Percentiles rank a stretch among this genome's conserved stretches.
Conservation (phyloP, 75 land plant species). For the Sequoia sempervirens region DNA sequence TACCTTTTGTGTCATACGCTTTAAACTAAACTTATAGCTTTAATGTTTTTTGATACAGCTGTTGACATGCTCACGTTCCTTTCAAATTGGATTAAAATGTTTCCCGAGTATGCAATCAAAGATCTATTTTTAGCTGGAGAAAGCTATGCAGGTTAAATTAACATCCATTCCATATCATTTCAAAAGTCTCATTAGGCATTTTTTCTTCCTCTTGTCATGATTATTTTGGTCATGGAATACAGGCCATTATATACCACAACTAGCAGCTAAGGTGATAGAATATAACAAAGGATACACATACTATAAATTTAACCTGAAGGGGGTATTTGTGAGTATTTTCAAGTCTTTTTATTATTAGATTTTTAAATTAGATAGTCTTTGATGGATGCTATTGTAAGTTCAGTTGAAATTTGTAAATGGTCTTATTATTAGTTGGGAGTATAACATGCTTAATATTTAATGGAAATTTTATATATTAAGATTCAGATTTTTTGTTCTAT, state of each 20-base stretch:
- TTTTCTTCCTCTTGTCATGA: background rate
- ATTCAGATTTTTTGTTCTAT: no score
- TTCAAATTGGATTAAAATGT: constrained; percentile 66
- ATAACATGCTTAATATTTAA: no score
- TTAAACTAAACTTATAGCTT: background rate
- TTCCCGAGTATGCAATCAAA: constrained; percentile 60
- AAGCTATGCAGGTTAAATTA: constrained; percentile 98
- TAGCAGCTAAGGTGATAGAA: background rate
- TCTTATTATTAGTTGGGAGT: no score
- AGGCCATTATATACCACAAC: constrained; percentile 3
- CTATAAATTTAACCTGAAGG: constrained; percentile 2
- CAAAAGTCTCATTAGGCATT: background rate
- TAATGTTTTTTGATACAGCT: constrained; percentile 33
- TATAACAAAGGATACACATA: background rate
- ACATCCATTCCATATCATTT: background rate
- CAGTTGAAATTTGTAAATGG: no score
- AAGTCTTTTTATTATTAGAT: no score
- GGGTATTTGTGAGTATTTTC: constrained; percentile 4
- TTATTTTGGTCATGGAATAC: background rate
- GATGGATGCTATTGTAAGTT: no score
- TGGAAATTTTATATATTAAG: no score
- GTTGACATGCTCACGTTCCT: constrained; percentile 66
- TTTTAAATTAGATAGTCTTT: no score
- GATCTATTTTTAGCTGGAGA: constrained; percentile 82
- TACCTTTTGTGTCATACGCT: background rate